A percentile compares a stretch with the other conserved stretches of the same genome.
Conservation (phyloP, 768 basidiomycete species). For the Panaeolus papilionaceus region DNA sequence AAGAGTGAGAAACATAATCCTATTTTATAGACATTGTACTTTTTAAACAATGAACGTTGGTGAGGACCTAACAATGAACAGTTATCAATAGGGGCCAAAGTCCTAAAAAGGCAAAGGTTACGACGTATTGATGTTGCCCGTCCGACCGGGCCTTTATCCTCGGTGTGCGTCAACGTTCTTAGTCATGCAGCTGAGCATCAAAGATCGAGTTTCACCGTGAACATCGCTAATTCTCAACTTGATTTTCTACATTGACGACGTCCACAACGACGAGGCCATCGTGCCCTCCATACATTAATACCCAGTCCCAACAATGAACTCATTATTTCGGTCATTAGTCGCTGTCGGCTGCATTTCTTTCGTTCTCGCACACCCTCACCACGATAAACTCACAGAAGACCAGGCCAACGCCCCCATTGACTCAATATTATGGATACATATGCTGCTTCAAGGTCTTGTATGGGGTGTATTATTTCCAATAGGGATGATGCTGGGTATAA, state of each 20-base stretch:
- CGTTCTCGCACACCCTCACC: conserved; percentile 63
- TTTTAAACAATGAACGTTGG: too few relatives aligned
- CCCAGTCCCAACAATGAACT: neutral
- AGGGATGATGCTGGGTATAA: conserved; percentile 78
- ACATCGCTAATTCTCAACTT: neutral
- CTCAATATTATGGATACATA: conserved; percentile 82
- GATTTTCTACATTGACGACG: neutral
- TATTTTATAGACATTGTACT: too few relatives aligned
- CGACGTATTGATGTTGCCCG: too few relatives aligned
- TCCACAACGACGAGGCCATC: conserved; percentile 1
- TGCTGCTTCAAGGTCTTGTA: conserved; percentile 73
- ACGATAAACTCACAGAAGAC: conserved; percentile 69
- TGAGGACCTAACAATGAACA: too few relatives aligned
- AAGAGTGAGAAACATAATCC: too few relatives aligned
- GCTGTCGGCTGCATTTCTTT: conserved; percentile 25
- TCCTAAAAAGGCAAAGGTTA: too few relatives aligned
- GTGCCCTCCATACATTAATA: neutral
- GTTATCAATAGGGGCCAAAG: too few relatives aligned
- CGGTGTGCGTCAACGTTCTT: neutral
- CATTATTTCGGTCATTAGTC: conserved; percentile 17
- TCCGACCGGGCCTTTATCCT: too few relatives aligned
- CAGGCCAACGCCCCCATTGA: conserved; percentile 73
- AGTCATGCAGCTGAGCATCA: neutral
- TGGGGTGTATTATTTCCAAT: conserved; percentile 91
- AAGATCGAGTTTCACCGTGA: neutral